Evolutionary conservation across 345 rosid species (phyloP), one percentile per base, ranked within the genome.

Genomic region (Salix brachista): DNA sequence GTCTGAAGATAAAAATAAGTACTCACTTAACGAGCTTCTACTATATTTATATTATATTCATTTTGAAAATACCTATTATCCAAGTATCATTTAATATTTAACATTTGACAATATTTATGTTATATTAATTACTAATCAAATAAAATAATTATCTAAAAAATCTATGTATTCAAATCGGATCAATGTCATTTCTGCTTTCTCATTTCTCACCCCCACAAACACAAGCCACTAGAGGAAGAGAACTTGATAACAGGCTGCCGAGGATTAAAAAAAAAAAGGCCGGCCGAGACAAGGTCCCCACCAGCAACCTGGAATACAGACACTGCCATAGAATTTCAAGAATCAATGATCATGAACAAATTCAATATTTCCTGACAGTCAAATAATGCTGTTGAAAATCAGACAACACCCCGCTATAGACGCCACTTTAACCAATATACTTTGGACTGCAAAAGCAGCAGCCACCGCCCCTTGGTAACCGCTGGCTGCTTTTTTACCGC

Each of bases 161-260:
- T 37, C 9, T 7, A 37, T 37, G 0, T 37, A 39, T 39, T 39
- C 42, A 39, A 39, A 39, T 8, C 42, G 42, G 42, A 39, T 39
- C 42, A 1, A 7, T 39, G 42, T 39, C 42, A 8, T 39, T 39
- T 39, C 37, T 19, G 25, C 65, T n/a, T 32, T 12, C 50, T 42
- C 19, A 7, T 13, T 36, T 30, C 3, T 32, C 30, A 6, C 48
- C 14, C 36, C 46, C 67, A 60, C 65, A 71, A 28, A 67, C 36
- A 77, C n/a, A 50, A 50, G n/a, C 65, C 13, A 32, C 32, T 5
- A 4, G 75, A 46, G 48, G 44, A 75, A 69, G 61, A 76, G 50
- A 65, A n/a, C 44, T 65, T 8, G 41, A 36, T 56, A 66, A 73
- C 84, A 85, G 86, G 79, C 86, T 77, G 82, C 79, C 69, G 76